Evolutionary conservation across 192 early-diverging fungal genomes (phyloP).

Genomic region (Lobosporangium transversale): DNA sequence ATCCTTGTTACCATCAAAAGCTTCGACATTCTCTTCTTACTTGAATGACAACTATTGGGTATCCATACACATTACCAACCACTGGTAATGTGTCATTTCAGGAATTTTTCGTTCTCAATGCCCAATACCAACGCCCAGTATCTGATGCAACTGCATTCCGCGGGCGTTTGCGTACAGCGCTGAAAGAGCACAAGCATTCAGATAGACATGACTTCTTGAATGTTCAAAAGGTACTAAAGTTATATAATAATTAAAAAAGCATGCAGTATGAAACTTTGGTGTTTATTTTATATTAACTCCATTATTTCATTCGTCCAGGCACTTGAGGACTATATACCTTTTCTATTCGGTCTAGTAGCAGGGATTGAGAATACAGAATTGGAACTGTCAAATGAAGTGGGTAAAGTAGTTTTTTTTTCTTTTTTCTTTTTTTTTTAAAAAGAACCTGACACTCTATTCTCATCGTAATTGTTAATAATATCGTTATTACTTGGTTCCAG

Average conservation of each 20-base stretch:
- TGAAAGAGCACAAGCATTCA: constrained; percentile 63
- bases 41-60: constrained; percentile 60
- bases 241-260: no score
- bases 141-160: constrained; percentile 68
- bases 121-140: constrained; percentile 56
- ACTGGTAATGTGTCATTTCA: constrained; percentile 65
- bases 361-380: constrained; percentile 35
- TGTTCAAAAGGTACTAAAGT: constrained; percentile 56
- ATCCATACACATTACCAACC: constrained; percentile 63
- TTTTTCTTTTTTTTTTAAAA: no score
- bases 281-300: no score
- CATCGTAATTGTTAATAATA: no score
- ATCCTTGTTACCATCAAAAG: neutral
- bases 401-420: constrained; percentile 9
- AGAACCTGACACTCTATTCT: no score
- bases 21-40: no score
- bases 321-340: constrained; percentile 40
- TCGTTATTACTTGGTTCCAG: no score
- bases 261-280: no score
- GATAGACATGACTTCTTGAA: constrained; percentile 55
- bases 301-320: constrained; percentile 14
- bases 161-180: constrained; percentile 59
- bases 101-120: constrained; percentile 56
- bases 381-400: constrained; percentile 17
- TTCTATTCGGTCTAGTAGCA: constrained; percentile 26